phyloP scores from a whole-genome alignment of 805 yeast species.

The Lachancea sp. region DNA sequence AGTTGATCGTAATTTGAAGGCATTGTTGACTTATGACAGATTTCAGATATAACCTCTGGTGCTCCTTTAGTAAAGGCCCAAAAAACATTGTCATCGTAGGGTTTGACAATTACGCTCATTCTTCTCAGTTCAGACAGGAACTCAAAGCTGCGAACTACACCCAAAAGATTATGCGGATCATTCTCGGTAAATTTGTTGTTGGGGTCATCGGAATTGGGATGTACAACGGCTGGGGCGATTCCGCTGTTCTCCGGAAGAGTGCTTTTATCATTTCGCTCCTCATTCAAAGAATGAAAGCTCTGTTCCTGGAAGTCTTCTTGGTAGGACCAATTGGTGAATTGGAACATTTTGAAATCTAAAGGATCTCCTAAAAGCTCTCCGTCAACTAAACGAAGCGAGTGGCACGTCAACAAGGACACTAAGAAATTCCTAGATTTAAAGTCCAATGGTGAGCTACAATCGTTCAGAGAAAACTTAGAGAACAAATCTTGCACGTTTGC shows the following conservation, averaged over 20 bases:
- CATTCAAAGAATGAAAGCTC: constrained; percentile 32
- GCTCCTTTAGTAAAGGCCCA: constrained; percentile 86
- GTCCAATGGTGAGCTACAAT: constrained; percentile 28
- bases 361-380: constrained; percentile 89
- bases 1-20: constrained; percentile 71
- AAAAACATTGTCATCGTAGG: constrained; percentile 35
- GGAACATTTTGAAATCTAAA: constrained; percentile 86
- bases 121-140: constrained; percentile 80
- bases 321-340: constrained; percentile 72
- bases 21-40: constrained; percentile 64
- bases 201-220: constrained; percentile 32
- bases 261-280: constrained; percentile 34
- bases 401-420: constrained; percentile 58
- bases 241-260: constrained; percentile 38
- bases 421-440: constrained; percentile 28
- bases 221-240: constrained; percentile 45
- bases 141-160: constrained; percentile 59
- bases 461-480: constrained; percentile 25
- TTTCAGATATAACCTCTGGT: constrained; percentile 81
- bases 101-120: constrained; percentile 75
- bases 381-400: constrained; percentile 75
- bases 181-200: constrained; percentile 33
- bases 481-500: constrained; percentile 20
- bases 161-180: constrained; percentile 35
- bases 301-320: constrained; percentile 55